Conservation (phyloP, 1,139 yeast species). For the Debaryomyces nepalensis region DNA sequence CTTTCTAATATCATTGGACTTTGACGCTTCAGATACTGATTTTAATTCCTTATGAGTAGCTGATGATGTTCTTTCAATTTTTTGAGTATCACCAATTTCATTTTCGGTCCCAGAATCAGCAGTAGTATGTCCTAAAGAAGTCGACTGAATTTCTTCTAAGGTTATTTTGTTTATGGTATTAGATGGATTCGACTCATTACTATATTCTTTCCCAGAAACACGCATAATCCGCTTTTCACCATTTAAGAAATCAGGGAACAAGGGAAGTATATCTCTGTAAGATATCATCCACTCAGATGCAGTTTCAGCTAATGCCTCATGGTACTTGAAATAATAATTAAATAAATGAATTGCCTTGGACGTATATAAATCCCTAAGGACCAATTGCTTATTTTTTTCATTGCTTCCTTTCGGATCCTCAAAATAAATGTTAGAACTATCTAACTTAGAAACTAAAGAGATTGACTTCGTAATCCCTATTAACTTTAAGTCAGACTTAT, state of each 20-base stretch:
- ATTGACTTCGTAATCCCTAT: constrained; percentile 46
- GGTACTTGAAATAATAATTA: constrained; percentile 41
- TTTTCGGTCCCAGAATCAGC: constrained; percentile 37
- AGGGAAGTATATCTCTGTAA: constrained; percentile 36
- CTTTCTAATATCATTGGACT: constrained; percentile 30
- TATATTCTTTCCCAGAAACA: constrained; percentile 10
- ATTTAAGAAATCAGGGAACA: constrained; percentile 48
- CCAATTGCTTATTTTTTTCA: constrained; percentile 36
- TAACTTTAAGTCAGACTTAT: constrained; percentile 34
- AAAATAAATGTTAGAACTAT: constrained; percentile 30
- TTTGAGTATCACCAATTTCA: constrained; percentile 18
- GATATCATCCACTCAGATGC: constrained; percentile 50
- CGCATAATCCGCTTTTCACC: constrained; percentile 23
- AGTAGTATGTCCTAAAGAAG: constrained; percentile 19
- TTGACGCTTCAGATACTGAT: constrained; percentile 15
- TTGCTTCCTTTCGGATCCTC: constrained; percentile 20
- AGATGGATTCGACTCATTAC: constrained; percentile 20
- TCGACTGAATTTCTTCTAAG: constrained; percentile 31
- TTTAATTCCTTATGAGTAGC: constrained; percentile 16
- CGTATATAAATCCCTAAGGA: constrained; percentile 38
- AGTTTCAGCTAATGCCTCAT: constrained; percentile 47
- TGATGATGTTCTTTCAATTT: constrained; percentile 11
- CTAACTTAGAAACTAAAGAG: constrained; percentile 33
- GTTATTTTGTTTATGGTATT: constrained; percentile 36
- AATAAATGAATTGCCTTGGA: constrained; percentile 40